These are phyloP conservation scores for Albizia julibrissin DNA, from an alignment of 306 rosid species.

Conservation along the genomic window DNA sequence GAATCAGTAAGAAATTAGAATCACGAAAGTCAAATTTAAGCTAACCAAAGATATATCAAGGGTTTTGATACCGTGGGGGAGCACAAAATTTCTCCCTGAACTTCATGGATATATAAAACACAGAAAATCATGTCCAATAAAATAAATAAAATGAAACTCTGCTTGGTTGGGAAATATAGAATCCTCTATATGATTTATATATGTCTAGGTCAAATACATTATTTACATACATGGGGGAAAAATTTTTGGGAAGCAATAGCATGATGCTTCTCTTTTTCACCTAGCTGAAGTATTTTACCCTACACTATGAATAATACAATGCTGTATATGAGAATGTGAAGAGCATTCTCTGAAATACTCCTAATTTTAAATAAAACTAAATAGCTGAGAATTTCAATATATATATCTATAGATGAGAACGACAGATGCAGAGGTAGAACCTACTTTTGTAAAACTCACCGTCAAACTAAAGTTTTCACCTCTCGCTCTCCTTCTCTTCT, in stretches of 20 bases:
- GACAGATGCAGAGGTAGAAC: not conserved
- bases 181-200: not conserved
- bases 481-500: not conserved
- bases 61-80: no score
- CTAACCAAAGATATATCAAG: no score
- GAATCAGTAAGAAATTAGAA: no score
- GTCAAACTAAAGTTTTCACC: not conserved
- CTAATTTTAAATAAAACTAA: not conserved
- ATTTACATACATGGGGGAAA: constrained; percentile 35
- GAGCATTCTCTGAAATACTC: not conserved
- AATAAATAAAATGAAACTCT: not conserved
- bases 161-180: not conserved
- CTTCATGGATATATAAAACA: no score
- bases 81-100: no score
- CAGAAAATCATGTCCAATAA: no score
- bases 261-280: constrained; percentile 29
- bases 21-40: no score
- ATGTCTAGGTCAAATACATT: constrained; percentile 7
- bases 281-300: constrained; percentile 10
- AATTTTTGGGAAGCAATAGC: constrained; percentile 26
- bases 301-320: constrained; percentile 29
- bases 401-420: no score
- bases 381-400: no score
- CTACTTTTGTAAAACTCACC: not conserved
- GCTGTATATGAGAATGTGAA: not conserved